Conservation (phyloP, 306 rosid species). For the Castanea mollissima region DNA sequence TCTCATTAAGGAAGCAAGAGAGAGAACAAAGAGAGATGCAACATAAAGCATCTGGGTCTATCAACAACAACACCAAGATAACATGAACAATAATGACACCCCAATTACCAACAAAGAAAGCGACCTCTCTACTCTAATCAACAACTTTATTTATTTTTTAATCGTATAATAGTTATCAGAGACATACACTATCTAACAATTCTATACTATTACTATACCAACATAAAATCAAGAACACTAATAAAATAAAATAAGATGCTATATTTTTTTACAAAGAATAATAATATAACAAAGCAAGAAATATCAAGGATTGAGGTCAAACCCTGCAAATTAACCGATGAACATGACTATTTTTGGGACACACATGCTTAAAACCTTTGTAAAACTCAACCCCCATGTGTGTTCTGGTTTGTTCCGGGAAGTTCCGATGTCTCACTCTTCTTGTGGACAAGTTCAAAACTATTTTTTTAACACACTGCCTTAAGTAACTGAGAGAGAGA, state of each 20-base stretch:
- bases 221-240: neutral
- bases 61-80: constrained; percentile 24
- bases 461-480: neutral
- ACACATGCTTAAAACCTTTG: constrained; percentile 16
- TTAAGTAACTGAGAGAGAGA: constrained; percentile 26
- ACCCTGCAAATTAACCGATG: constrained; percentile 33
- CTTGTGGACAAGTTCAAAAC: constrained; percentile 53
- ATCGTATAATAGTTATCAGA: neutral
- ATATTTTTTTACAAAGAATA: neutral
- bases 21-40: constrained; percentile 52
- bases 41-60: constrained; percentile 80
- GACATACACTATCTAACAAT: neutral
- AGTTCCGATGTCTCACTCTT: constrained; percentile 19
- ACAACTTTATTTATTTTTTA: neutral
- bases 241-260: neutral
- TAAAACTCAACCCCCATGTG: constrained; percentile 28
- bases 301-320: constrained; percentile 18
- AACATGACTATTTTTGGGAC: constrained; percentile 14
- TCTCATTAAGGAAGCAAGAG: constrained; percentile 63
- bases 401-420: constrained; percentile 55
- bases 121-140: constrained; percentile 32
- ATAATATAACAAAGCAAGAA: constrained; percentile 6
- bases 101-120: constrained; percentile 36
- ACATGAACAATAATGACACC: constrained; percentile 22
- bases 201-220: neutral